Base-by-base conservation (phyloP, 768 basidiomycete genomes). In the Psilocybe azurescens region DNA sequence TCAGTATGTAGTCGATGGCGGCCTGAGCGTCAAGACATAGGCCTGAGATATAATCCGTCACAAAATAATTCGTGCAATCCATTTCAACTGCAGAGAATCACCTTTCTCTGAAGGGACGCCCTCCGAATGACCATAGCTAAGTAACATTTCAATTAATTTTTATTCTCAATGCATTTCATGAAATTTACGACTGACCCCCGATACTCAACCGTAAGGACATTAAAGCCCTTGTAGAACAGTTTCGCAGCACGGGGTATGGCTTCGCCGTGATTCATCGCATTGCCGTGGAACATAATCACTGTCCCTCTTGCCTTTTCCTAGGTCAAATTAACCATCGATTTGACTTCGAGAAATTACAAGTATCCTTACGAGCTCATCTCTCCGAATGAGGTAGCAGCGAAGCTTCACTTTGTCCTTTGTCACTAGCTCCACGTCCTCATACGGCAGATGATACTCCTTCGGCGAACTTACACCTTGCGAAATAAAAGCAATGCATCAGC, bases 171-270 rank as follows among this genome's bases (percentile, higher is more conserved):
- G 24, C 24, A 29, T 5, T 28, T 11, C 10, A 39, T 9, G 36
- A 32, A 8, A 44, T 4, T 20, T 16, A 16, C 24, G 16, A 75
- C 87, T 58, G 69, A 91, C 90, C 95, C 95, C 59, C 96, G 81
- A 73, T 98, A 98, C 48, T 92, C 94, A 4, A 95, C 74, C 79
- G 95, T 89, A 52, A 97, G 77, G 0, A 96, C 93, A 66, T 95
- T 95, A 70, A 91, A 96, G 18, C 87, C 81, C 81, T 88, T 83
- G 66, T 81, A 78, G 18, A 82, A 87, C 67, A 95, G 91, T 33
- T 87, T 76, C 30, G 78, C 76, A 0, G 89, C 94, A 33, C 51
- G 51, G 14, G 89, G 72, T 58, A 93, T 79, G 1, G 91, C 81
- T 67, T 94, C 89, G 3, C 93, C 92, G 47, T 86, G 79, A 65